These are phyloP conservation scores for Macaranga tanarius DNA, from an alignment of 441 rosid genomes.

Conservation along the genomic window DNA sequence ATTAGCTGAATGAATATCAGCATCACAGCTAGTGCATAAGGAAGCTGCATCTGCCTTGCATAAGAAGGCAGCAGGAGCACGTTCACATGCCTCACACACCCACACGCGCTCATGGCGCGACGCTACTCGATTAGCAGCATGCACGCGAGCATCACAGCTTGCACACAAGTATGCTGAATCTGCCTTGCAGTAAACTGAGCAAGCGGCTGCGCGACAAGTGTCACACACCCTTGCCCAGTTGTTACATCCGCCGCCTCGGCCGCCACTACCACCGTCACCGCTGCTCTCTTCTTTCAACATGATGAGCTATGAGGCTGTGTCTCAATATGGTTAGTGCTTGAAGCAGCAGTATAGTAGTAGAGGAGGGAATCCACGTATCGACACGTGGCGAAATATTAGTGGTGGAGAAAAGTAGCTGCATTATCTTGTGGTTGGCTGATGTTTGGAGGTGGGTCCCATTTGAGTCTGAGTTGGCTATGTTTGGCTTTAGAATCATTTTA, in stretches of 20 bases:
- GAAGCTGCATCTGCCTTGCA: constrained; percentile 97
- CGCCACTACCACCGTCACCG: constrained; percentile 28
- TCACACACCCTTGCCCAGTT: constrained; percentile 69
- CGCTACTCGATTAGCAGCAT: constrained; percentile 72
- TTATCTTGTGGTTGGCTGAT: constrained; percentile 59
- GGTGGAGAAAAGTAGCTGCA: constrained; percentile 38
- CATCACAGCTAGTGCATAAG: constrained; percentile 74
- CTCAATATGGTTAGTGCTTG: background rate
- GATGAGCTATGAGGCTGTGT: background rate
- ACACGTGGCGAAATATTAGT: constrained; percentile 46
- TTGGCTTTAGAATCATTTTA: constrained; percentile 31
- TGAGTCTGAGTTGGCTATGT: constrained; percentile 11
- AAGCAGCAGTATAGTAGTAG: background rate
- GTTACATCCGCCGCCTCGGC: too few species aligned
- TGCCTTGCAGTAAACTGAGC: constrained; percentile 77
- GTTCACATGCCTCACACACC: constrained; percentile 81
- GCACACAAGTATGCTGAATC: constrained; percentile 78
- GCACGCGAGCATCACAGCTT: constrained; percentile 64
- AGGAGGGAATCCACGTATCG: constrained; percentile 33
- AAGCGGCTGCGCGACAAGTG: constrained; percentile 67
- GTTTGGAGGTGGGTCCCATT: constrained; percentile 32
- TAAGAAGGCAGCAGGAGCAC: constrained; percentile 75
- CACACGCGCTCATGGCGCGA: constrained; percentile 86
- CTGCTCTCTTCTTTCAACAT: constrained; percentile 64
- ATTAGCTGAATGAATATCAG: constrained; percentile 90